Conservation (phyloP, 2,329 filamentous ascomycete species). For the Tetracladium maxilliforme region DNA sequence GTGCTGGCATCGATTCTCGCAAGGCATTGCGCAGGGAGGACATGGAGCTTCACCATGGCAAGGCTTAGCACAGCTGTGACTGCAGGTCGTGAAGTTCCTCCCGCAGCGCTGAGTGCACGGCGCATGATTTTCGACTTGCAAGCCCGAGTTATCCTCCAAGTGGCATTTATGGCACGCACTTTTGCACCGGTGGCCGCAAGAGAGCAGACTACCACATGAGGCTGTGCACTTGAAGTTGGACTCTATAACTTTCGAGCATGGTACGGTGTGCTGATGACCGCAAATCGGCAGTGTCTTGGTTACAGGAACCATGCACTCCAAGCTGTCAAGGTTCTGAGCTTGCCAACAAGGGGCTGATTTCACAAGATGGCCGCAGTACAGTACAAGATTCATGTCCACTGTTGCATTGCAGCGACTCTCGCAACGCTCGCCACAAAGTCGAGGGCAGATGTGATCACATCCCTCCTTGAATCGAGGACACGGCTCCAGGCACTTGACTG, state of each 20-base stretch:
- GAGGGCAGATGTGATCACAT: constrained; percentile 28
- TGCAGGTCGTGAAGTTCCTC: constrained; percentile 35
- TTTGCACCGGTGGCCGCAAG: constrained; percentile 45
- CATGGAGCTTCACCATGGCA: constrained; percentile 39
- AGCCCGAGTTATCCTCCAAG: constrained; percentile 22
- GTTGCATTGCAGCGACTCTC: constrained; percentile 17
- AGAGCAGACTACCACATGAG: constrained; percentile 26
- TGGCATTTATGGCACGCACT: constrained; percentile 33
- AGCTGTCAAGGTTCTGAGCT: constrained; percentile 23
- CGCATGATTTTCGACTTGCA: constrained; percentile 21
- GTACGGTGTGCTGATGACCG: constrained; percentile 30
- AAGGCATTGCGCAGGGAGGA: constrained; percentile 28
- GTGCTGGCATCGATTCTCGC: constrained; percentile 41
- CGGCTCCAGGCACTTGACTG: constrained; percentile 26
- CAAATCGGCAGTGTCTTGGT: constrained; percentile 36
- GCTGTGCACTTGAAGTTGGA: constrained; percentile 28
- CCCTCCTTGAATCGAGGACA: constrained; percentile 24
- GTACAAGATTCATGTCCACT: constrained; percentile 14
- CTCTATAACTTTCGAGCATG: constrained; percentile 32
- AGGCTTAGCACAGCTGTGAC: constrained; percentile 30
- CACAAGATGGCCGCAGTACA: constrained; percentile 25
- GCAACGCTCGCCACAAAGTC: constrained; percentile 27
- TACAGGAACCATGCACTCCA: constrained; percentile 33
- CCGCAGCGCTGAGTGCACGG: constrained; percentile 21
- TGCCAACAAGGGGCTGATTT: constrained; percentile 19